Evolutionary conservation across 371 early-diverging fungal genomes (phyloP), one percentile per base, ranked within the genome.

Genomic region (Syncephalis plumigaleata): DNA sequence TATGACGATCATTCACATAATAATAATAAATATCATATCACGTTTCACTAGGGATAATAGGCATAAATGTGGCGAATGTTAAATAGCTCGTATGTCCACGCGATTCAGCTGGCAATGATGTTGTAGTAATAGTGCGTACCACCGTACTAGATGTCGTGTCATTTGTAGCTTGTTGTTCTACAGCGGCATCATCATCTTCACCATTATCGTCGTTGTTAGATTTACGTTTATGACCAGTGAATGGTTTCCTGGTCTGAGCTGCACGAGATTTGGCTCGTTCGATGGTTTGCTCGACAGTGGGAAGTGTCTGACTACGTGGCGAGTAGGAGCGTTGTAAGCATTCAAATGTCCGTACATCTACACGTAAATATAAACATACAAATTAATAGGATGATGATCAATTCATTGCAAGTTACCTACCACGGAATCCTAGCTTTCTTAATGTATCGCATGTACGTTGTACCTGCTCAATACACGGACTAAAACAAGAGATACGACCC

Each of bases 391-490:
- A n/a, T n/a, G n/a, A n/a, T 7, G 9, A 4, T 21, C 25, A 23
- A 17, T 0, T 25, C 23, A 27, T 16, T 38, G 3, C 2, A 23
- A 3, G 27, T 27, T 15, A 44, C 64, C 47, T 66, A 79, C 83
- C 79, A 44, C 70, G 67, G 66, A 86, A 94, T 2, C 84, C 87
- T 45, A 77, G 63, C 25, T 81, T 76, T 16, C 75, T 71, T 49
- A 94, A 56, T 25, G 80, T 81, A 13, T 63, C 55, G 2, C 81
- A 82, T 4, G 93, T 82, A 43, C 68, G 62, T 47, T 81, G 77
- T 18, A 96, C 91, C 59, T 96, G 95, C 61, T 96, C 97, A 40
- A 95, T 89, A 50, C 92, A 91, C 1, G 97, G 97, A 49, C 87
- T 86, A 62, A 95, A 96, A 40, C 79, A 77, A 53, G 94, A 93